Percentiles rank a stretch among this genome's conserved stretches.
Conservation (phyloP, 108 stramenopile species). For the Ochromonas danica region DNA sequence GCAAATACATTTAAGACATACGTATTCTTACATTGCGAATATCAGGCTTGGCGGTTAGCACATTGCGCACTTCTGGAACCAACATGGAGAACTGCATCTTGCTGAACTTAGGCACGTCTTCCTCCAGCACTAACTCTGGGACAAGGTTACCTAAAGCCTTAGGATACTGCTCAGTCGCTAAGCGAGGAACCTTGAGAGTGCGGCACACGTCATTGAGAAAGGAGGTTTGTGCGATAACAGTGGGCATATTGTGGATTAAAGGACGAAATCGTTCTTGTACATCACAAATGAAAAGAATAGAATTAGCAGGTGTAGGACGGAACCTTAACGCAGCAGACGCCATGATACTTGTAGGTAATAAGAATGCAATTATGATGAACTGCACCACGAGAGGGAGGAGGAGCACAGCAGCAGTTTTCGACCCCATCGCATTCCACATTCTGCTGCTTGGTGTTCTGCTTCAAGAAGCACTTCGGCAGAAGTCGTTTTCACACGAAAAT, state of each 20-base stretch:
- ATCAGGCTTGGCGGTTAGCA: background rate
- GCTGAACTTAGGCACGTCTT: conserved; percentile 69
- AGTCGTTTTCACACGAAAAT: too few relatives aligned
- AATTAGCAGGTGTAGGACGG: too few relatives aligned
- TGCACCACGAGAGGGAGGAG: too few relatives aligned
- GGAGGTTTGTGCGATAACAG: conserved; percentile 70
- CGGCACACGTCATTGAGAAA: conserved; percentile 81
- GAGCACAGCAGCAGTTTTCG: too few relatives aligned
- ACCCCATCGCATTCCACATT: too few relatives aligned
- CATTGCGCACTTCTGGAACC: background rate
- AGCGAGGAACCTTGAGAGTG: conserved; percentile 71
- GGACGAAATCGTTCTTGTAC: conserved; percentile 88
- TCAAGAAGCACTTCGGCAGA: too few relatives aligned
- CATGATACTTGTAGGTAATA: too few relatives aligned
- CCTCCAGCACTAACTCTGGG: too few relatives aligned
- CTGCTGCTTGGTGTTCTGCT: too few relatives aligned
- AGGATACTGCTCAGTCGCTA: conserved; percentile 91
- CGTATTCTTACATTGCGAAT: conserved; percentile 63
- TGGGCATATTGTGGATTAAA: conserved; percentile 72
- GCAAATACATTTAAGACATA: too few relatives aligned
- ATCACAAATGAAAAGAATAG: conserved; percentile 76
- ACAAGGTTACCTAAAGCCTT: conserved; percentile 85
- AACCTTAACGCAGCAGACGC: too few relatives aligned
- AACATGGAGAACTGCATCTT: conserved; percentile 94
- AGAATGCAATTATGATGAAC: too few relatives aligned